These are phyloP conservation scores for Exophiala xenobiotica DNA, from an alignment of 2,329 filamentous ascomycete genomes.

Conservation along the genomic window DNA sequence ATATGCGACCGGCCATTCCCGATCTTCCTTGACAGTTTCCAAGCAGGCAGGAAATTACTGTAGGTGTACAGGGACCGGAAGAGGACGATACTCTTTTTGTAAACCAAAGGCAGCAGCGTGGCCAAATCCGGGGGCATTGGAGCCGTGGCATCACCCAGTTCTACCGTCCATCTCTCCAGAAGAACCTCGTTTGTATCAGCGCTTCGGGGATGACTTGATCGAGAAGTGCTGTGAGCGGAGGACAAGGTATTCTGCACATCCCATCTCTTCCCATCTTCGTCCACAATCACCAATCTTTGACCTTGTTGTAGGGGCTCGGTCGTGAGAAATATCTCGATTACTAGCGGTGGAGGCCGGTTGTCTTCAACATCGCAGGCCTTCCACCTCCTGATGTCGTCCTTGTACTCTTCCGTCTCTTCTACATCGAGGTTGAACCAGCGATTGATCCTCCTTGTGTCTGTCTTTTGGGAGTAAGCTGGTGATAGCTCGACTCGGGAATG, in stretches of 20 bases:
- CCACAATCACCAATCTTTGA: constrained; percentile 82
- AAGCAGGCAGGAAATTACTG: constrained; percentile 78
- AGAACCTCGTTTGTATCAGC: constrained; percentile 66
- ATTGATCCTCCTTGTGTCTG: constrained; percentile 66
- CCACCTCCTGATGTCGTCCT: constrained; percentile 78
- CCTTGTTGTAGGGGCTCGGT: constrained; percentile 72
- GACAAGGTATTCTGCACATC: constrained; percentile 79
- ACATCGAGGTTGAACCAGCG: constrained; percentile 96
- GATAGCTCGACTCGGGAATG: constrained; percentile 74
- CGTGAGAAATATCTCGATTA: constrained; percentile 89
- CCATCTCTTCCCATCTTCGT: constrained; percentile 88
- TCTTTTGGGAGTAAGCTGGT: constrained; percentile 55
- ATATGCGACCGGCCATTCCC: constrained; percentile 66
- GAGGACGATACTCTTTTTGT: constrained; percentile 95
- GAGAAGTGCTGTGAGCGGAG: constrained; percentile 45
- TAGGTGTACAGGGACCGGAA: constrained; percentile 86
- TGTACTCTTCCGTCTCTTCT: constrained; percentile 85
- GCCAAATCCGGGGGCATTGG: constrained; percentile 46
- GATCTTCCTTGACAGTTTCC: constrained; percentile 76
- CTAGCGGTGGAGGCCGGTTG: constrained; percentile 74
- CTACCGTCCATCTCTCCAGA: constrained; percentile 86
- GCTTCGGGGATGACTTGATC: constrained; percentile 34
- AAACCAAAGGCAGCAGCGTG: constrained; percentile 75
- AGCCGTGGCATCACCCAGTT: constrained; percentile 65
- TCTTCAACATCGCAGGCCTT: constrained; percentile 74